Evolutionary conservation across 192 early-diverging fungal species (phyloP), one percentile per base, ranked within the genome.

Genomic region (Entomortierella parvispora): DNA sequence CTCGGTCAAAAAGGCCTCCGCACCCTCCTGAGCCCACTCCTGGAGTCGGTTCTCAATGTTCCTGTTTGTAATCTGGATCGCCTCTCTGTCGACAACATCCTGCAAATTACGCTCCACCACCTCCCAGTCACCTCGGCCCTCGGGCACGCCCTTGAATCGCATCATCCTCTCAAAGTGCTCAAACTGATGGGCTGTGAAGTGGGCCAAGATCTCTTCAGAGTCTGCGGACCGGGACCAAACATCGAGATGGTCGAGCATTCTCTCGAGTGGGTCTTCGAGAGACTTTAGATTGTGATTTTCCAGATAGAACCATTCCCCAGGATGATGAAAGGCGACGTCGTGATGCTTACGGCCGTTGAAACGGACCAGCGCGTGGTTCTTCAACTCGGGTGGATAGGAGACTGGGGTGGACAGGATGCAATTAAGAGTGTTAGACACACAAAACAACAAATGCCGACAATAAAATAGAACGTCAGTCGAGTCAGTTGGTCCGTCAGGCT

Each of bases 321-420:
- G 60, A 33, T 57, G 15, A 4, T 59, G 69, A 34, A 76, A 76
- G 22, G 59, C 18, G 25, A 77, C 34, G 33, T 58, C 54, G 33
- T 68, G 53, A 42, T 68, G 65, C 55, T 77, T 77, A 26, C 58
- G 65, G 58, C 53, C 74, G 33, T 77, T 77, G 66, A 68, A 77
- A 23, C 74, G 74, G 23, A 77, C 61, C 2, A 77, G 54, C 23
- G 60, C 74, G 40, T 77, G 74, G 48, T 65, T 65, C 43, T 58
- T 42, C 22, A 77, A 60, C 54, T 77, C 74, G 34, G 47, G 71
- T 61, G 71, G 64, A 52, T 62, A 62, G 12, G 15, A 49, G 22
- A 71, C 69, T 71, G 56, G 7, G n/a, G 2, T 46, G n/a, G 26
- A 58, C 11, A 3, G 18, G 23, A 11, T 25, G 6, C 1, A 42